Evolutionary conservation across 495 filamentous ascomycete species (phyloP), one percentile per base, ranked within the genome.

Genomic region (Aspergillus sclerotiicarbonarius): DNA sequence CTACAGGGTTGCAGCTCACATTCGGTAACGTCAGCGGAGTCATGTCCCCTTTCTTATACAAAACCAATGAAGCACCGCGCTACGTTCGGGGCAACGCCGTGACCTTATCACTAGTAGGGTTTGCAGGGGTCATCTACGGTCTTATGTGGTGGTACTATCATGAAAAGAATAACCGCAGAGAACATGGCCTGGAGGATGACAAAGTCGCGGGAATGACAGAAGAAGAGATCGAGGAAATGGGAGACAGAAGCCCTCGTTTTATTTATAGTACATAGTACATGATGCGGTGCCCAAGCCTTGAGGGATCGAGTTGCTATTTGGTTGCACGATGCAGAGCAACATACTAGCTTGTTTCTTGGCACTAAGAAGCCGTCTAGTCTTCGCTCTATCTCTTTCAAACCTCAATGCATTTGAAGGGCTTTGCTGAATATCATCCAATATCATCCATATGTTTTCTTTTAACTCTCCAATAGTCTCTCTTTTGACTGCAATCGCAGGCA

Each of bases 11-110:
- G 64, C 87, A 91, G 68, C 71, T 91, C 44, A 79, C 73, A 0
- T 79, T 86, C 44, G 88, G 87, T 13, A 91, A 91, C 65, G 67
- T 77, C 12, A 79, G 80, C 29, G 88, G 88, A 0, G 86, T 91
- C 54, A 85, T 89, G 83, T 77, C 84, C 2, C 80, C 83, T 0
- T 90, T 89, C 54, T 54, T 80, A 18, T 80, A 77, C 57, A 70
- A 68, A 29, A 72, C 61, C 18, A 52, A 65, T 8, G 74, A 80
- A 54, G 73, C 64, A 0, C 77, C 76, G 8, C 70, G 69, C 6
- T 80, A 72, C 60, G 67, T 76, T 16, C 63, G 69, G 18, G 76
- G 76, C 18, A 76, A 78, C 60, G 74, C 74, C 2, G 72, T 78
- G 9, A 76, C 74, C 1, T 77, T 90, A 60, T 76, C 45, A 13